A percentile compares a stretch with the other conserved stretches of the same genome.
Evolutionary conservation across 805 yeast species (phyloP).

Genomic region (Candida oleophila): DNA sequence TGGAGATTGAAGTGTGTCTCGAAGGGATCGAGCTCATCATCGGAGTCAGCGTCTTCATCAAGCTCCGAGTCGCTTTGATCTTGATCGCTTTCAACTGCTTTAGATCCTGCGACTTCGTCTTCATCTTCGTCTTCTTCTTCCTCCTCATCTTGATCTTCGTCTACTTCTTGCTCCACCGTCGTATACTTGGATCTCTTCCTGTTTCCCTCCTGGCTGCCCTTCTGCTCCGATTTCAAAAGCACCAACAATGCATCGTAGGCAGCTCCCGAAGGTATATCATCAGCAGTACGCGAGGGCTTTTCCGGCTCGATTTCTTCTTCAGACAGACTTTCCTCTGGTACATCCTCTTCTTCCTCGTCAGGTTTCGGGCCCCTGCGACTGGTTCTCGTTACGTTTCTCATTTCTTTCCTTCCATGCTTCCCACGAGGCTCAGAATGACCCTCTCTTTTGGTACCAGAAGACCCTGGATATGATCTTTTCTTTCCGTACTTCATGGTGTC

Average conservation of each 20-base stretch:
- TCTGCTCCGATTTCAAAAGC: conserved; percentile 52
- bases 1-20: conserved; percentile 68
- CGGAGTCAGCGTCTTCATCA: conserved; percentile 27
- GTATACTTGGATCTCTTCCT: not conserved
- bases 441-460: not conserved
- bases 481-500: conserved; percentile 6
- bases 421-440: conserved; percentile 5
- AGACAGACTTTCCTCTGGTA: conserved; percentile 13
- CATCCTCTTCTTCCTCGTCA: conserved; percentile 12
- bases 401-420: conserved; percentile 58
- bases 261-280: conserved; percentile 29
- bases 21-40: conserved; percentile 63
- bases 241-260: conserved; percentile 71
- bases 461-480: conserved; percentile 1
- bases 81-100: conserved; percentile 20
- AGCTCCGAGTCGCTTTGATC: conserved; percentile 20
- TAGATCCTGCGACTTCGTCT: conserved; percentile 34
- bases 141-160: conserved; percentile 13
- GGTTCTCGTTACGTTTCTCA: conserved; percentile 60
- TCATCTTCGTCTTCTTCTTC: conserved; percentile 22
- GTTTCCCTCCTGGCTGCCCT: conserved; percentile 20
- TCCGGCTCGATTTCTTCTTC: conserved; percentile 17
- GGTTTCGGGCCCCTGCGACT: conserved; percentile 33
- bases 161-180: conserved; percentile 13
- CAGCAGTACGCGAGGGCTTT: conserved; percentile 15